Conservation (phyloP, 1,139 yeast genomes). For the Pichia sp. region DNA sequence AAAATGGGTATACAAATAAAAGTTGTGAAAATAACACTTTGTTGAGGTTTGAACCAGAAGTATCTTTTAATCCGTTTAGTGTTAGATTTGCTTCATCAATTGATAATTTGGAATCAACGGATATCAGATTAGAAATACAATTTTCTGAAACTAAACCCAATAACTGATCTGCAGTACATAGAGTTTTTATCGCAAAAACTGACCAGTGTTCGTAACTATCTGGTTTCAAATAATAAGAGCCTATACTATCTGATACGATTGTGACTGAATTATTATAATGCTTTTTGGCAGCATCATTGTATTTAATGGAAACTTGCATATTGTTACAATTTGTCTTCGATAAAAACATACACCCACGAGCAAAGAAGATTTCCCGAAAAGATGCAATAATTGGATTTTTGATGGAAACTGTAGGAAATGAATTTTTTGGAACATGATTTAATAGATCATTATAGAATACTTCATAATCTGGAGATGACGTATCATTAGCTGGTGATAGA, state of each 20-base stretch:
- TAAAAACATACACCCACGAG: slow-evolving; percentile 36
- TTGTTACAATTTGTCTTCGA: slow-evolving; percentile 26
- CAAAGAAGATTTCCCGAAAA: slow-evolving; percentile 32
- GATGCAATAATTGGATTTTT: slow-evolving; percentile 24
- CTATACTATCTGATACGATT: slow-evolving; percentile 1
- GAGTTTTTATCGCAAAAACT: slow-evolving; percentile 33
- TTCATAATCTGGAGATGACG: slow-evolving; percentile 5
- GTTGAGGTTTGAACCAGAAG: background rate
- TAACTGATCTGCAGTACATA: slow-evolving; percentile 33
- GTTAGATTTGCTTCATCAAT: background rate
- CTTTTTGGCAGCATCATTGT: slow-evolving; percentile 21
- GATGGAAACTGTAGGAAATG: slow-evolving; percentile 5
- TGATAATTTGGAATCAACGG: background rate
- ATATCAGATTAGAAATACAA: slow-evolving; percentile 7
- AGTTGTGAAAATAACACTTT: slow-evolving; percentile 32
- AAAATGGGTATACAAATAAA: slow-evolving; percentile 33
- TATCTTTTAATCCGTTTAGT: slow-evolving; percentile 1
- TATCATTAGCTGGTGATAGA: background rate
- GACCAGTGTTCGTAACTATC: slow-evolving; percentile 29
- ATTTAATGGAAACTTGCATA: slow-evolving; percentile 9
- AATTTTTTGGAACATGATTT: slow-evolving; percentile 11
- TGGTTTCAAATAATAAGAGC: background rate
- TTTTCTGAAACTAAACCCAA: slow-evolving; percentile 28
- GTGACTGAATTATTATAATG: slow-evolving; percentile 26
- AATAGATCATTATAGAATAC: slow-evolving; percentile 27